Conservation (phyloP, 805 yeast species). For the Hanseniaspora guilliermondii region DNA sequence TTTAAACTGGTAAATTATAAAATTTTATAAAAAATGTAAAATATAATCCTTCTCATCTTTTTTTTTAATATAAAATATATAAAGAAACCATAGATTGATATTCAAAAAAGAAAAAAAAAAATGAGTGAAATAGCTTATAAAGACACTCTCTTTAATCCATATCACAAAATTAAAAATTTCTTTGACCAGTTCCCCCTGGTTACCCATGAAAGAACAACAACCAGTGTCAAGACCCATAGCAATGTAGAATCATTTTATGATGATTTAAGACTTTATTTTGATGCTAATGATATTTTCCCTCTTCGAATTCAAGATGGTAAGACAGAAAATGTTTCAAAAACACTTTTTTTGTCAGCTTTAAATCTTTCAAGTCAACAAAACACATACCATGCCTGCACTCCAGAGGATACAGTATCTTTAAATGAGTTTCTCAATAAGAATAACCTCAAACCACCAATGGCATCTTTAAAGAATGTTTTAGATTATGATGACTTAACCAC, state of each 20-base stretch:
- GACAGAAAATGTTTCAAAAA: neutral
- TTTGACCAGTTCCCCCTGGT: neutral
- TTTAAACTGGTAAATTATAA: too few species aligned
- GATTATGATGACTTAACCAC: neutral
- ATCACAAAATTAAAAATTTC: neutral
- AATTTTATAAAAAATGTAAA: too few species aligned
- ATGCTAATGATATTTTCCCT: neutral
- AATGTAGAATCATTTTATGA: neutral
- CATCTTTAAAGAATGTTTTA: neutral
- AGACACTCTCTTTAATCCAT: neutral
- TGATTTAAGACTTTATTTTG: neutral
- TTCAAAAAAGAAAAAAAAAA: neutral
- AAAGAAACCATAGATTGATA: neutral
- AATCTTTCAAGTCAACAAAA: neutral
- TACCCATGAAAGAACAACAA: neutral
- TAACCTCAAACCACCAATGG: neutral
- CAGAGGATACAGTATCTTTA: constrained; percentile 1
- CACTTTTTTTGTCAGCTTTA: neutral
- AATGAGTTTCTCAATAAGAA: neutral
- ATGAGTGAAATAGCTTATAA: neutral
- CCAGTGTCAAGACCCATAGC: neutral
- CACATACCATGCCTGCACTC: neutral
- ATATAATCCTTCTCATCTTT: too few species aligned
- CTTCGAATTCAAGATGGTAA: neutral
- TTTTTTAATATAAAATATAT: too few species aligned